phyloP scores from a whole-genome alignment of 495 filamentous ascomycete species.

The Antarctomyces pellizariae region DNA sequence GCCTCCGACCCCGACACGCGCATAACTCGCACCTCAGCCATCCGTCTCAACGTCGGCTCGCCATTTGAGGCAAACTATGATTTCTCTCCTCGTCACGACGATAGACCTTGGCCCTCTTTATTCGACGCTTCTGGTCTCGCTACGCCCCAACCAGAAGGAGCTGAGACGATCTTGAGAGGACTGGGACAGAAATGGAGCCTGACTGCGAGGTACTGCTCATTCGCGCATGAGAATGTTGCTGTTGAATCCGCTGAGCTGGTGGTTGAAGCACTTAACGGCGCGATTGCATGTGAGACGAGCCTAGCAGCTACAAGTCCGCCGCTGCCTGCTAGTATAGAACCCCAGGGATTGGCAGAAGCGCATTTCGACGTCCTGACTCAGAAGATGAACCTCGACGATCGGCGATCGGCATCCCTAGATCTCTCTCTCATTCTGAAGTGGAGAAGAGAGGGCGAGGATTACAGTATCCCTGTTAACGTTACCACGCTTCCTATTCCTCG shows the following conservation, averaged over 20 bases:
- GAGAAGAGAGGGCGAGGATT: conserved; percentile 25
- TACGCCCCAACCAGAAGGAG: conserved; percentile 16
- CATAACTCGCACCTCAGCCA: conserved; percentile 43
- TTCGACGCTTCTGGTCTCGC: conserved; percentile 33
- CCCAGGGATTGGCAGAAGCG: conserved; percentile 40
- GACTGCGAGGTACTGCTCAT: conserved; percentile 44
- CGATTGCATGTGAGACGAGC: conserved; percentile 16
- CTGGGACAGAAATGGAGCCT: conserved; percentile 61
- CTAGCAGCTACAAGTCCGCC: conserved; percentile 12
- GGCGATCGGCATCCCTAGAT: conserved; percentile 43
- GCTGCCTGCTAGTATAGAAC: conserved; percentile 21
- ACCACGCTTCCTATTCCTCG: conserved; percentile 50
- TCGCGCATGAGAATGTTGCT: conserved; percentile 43
- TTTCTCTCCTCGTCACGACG: conserved; percentile 52
- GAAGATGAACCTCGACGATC: conserved; percentile 58
- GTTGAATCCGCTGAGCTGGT: conserved; percentile 38
- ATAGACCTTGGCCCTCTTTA: conserved; percentile 63
- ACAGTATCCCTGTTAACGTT: conserved; percentile 20
- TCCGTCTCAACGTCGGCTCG: conserved; percentile 44
- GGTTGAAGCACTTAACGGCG: conserved; percentile 30
- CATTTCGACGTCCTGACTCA: conserved; percentile 49
- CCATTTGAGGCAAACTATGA: conserved; percentile 83
- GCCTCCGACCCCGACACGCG: conserved; percentile 64
- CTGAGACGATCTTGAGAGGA: conserved; percentile 23
- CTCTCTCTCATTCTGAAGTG: conserved; percentile 57